A percentile compares a stretch with the other conserved stretches of the same genome.
These are phyloP conservation scores for Trichoderma virens DNA, from an alignment of 495 filamentous ascomycete species.

Conservation along the genomic window DNA sequence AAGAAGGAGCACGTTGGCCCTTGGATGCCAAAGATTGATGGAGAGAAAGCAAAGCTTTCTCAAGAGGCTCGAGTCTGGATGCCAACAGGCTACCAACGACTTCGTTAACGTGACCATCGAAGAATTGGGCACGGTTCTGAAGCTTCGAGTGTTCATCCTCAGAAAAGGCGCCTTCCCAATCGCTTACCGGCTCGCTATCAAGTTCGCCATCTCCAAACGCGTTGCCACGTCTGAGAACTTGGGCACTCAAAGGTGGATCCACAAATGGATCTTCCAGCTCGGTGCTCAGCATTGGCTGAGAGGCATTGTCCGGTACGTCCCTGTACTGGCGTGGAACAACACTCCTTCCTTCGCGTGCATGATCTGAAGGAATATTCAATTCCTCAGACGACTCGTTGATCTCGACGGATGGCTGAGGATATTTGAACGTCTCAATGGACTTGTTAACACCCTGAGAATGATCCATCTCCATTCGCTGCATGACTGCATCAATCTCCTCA, in stretches of 20 bases:
- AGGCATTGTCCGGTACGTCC: slow-evolving; percentile 24
- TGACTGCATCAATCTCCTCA: slow-evolving; percentile 77
- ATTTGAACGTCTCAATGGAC: slow-evolving; percentile 40
- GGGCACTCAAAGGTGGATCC: slow-evolving; percentile 29
- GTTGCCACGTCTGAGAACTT: neutral
- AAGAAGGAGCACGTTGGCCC: slow-evolving; percentile 34
- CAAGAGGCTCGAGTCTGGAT: slow-evolving; percentile 66
- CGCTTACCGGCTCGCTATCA: slow-evolving; percentile 63
- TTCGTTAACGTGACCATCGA: slow-evolving; percentile 79
- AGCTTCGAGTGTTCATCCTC: slow-evolving; percentile 77
- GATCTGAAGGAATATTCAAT: slow-evolving; percentile 45
- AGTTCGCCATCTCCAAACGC: slow-evolving; percentile 36
- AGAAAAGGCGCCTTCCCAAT: slow-evolving; percentile 85
- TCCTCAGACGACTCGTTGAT: slow-evolving; percentile 47
- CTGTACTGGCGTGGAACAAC: slow-evolving; percentile 60
- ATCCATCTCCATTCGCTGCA: slow-evolving; percentile 67
- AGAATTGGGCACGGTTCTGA: slow-evolving; percentile 64
- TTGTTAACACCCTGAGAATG: slow-evolving; percentile 65
- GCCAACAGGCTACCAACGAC: slow-evolving; percentile 74
- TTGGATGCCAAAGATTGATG: slow-evolving; percentile 54
- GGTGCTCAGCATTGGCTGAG: slow-evolving; percentile 27
- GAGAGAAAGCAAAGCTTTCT: slow-evolving; percentile 66
- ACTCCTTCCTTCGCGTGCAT: slow-evolving; percentile 66
- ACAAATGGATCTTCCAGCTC: slow-evolving; percentile 43
- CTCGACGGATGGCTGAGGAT: slow-evolving; percentile 22